phyloP scores from a whole-genome alignment of 495 filamentous ascomycete species.

The Talaromyces liani region DNA sequence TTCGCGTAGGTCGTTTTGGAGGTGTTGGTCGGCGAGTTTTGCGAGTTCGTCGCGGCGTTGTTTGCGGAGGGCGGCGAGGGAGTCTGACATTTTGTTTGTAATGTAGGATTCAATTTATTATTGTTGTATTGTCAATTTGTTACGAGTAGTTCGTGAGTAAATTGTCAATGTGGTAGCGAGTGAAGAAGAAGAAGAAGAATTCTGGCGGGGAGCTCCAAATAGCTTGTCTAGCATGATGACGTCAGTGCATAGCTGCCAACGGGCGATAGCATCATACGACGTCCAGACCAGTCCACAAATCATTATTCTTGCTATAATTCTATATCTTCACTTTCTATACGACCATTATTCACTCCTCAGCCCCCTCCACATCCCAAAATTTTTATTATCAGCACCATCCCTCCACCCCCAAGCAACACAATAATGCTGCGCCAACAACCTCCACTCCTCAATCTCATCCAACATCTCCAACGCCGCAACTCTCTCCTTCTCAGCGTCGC shows the following conservation, averaged over 20 bases:
- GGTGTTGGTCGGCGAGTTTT: conserved; percentile 53
- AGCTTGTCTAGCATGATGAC: not conserved
- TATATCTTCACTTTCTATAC: not conserved
- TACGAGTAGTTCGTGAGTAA: not conserved
- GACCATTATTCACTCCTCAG: conserved; percentile 8
- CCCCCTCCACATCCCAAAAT: conserved; percentile 33
- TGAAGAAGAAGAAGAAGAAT: not conserved
- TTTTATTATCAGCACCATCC: conserved; percentile 25
- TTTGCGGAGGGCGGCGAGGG: conserved; percentile 49
- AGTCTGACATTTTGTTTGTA: conserved; percentile 31
- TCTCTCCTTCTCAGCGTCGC: conserved; percentile 65
- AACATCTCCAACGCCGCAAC: conserved; percentile 75
- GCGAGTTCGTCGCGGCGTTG: conserved; percentile 45
- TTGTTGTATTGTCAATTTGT: not conserved
- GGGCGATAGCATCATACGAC: not conserved
- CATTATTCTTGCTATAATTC: not conserved
- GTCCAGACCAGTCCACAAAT: not conserved
- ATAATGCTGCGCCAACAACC: conserved; percentile 81
- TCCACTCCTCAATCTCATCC: conserved; percentile 96
- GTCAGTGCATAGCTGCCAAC: not conserved
- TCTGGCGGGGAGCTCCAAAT: not conserved
- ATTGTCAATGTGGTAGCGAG: not conserved
- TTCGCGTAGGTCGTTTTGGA: conserved; percentile 52
- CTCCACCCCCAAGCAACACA: conserved; percentile 82
- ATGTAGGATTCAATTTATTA: not conserved